Percentiles rank a stretch among this genome's conserved stretches.
Conservation (phyloP, 2,329 filamentous ascomycete genomes). For the Neobulgaria alba region DNA sequence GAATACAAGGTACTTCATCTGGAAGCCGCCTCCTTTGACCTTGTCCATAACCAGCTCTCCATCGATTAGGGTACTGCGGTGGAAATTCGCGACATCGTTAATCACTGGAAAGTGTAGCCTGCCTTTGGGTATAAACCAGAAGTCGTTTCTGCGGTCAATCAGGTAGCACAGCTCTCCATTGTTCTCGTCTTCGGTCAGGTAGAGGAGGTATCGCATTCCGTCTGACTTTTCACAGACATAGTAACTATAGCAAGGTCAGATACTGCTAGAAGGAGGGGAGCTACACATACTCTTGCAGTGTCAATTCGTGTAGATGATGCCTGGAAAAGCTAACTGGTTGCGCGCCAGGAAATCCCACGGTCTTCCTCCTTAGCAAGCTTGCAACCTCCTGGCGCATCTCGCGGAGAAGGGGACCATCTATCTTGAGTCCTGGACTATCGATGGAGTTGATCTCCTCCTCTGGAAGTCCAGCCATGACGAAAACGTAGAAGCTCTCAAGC, state of each 20-base stretch:
- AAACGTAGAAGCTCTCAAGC: no score
- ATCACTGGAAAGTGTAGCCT: conserved; percentile 74
- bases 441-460: conserved; percentile 29
- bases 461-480: neutral
- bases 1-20: conserved; percentile 84
- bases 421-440: conserved; percentile 56
- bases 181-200: conserved; percentile 62
- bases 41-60: conserved; percentile 87
- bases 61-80: conserved; percentile 76
- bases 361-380: conserved; percentile 60
- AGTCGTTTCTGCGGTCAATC: conserved; percentile 97
- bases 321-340: conserved; percentile 90
- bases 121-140: conserved; percentile 67
- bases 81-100: conserved; percentile 57
- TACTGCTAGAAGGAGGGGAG: neutral
- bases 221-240: conserved; percentile 99
- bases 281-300: conserved; percentile 64
- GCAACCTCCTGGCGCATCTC: conserved; percentile 67
- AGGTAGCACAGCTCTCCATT: conserved; percentile 71
- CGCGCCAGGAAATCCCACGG: conserved; percentile 71
- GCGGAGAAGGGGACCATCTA: conserved; percentile 49
- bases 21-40: conserved; percentile 54
- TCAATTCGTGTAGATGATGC: conserved; percentile 74
- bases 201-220: conserved; percentile 90
- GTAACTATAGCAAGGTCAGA: conserved; percentile 47